Conservation (phyloP, 75 land plant species). For the Picea sitchensis region DNA sequence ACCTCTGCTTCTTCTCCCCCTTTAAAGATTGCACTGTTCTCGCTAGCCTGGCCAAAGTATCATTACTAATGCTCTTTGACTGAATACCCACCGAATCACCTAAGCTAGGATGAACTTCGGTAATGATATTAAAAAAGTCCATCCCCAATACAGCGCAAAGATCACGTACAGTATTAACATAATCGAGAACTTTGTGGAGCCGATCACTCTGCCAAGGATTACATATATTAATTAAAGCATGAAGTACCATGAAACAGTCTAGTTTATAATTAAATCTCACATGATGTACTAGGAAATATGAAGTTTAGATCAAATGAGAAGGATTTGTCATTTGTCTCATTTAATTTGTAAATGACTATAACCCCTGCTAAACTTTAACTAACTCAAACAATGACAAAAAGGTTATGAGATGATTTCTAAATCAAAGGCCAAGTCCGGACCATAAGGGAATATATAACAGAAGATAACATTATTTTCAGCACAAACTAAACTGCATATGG, state of each 20-base stretch:
- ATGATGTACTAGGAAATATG: not conserved
- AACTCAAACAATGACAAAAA: constrained; percentile 1
- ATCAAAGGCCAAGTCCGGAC: not conserved
- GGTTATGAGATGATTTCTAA: not conserved
- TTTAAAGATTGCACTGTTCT: constrained; percentile 59
- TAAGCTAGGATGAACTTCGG: constrained; percentile 91
- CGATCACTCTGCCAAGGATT: constrained; percentile 69
- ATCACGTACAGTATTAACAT: constrained; percentile 90
- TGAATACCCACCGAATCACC: constrained; percentile 74
- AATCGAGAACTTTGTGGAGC: constrained; percentile 86
- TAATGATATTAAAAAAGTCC: constrained; percentile 83
- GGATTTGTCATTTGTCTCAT: not conserved
- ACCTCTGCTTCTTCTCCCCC: constrained; percentile 76
- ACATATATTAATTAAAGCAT: not conserved
- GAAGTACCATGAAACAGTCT: not conserved
- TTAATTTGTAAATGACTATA: not conserved
- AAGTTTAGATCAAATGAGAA: constrained; percentile 1
- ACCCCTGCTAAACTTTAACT: not conserved
- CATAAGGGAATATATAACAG: not conserved
- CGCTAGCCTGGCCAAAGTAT: constrained; percentile 69
- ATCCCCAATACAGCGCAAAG: constrained; percentile 93
- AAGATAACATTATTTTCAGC: not conserved
- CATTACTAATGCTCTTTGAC: constrained; percentile 92
- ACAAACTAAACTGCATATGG: not conserved
- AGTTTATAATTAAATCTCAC: not conserved